Evolutionary conservation across 2,329 filamentous ascomycete genomes (phyloP), one percentile per base, ranked within the genome.

Genomic region (Coniella lustricola): DNA sequence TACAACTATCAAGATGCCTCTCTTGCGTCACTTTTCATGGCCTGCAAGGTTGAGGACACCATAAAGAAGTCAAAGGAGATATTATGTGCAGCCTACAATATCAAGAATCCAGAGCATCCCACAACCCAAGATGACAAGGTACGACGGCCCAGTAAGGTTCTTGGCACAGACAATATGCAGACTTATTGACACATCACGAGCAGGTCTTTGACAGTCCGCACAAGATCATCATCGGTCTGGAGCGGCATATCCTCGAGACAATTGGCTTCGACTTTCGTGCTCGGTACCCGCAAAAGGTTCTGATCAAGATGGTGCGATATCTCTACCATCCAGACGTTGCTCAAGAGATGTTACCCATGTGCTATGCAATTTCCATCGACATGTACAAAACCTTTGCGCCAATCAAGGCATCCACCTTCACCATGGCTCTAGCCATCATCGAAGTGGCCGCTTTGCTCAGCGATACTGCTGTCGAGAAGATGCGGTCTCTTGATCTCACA

Each of bases 1-100:
- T 95, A 95, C 66, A 87, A 86, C 64, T 90, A 83, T 55, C 68
- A 88, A 65, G 91, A 97, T 63, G 90, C 89, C 2, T 89, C 91
- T 0, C 80, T 93, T 7, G 89, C 93, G 1, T 85, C 89, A 20
- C 72, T 98, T 8, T 91, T 97, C 61, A 87, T 90, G 3, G 90
- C 90, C 2, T 97, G 91, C 74, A 98, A 98, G 70, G 90, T 94
- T 39, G 93, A 98, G 67, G 93, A 98, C 65, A 98, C 93, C 0
- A 79, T 96, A 56, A 98, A 98, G 70, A 97, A 97, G 71, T 95
- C 89, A 3, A 82, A 81, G 50, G 93, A 98, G 55, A 94, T 98
- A 53, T 74, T 97, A 14, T 94, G 89, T 50, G 90, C 90, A 1
- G 85, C 88, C 20, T 89, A 91, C 67, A 96, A 95, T 61, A 71